Evolutionary conservation across 306 rosid species (phyloP), one percentile per base, ranked within the genome.

Genomic region (Corylus heterophylla): DNA sequence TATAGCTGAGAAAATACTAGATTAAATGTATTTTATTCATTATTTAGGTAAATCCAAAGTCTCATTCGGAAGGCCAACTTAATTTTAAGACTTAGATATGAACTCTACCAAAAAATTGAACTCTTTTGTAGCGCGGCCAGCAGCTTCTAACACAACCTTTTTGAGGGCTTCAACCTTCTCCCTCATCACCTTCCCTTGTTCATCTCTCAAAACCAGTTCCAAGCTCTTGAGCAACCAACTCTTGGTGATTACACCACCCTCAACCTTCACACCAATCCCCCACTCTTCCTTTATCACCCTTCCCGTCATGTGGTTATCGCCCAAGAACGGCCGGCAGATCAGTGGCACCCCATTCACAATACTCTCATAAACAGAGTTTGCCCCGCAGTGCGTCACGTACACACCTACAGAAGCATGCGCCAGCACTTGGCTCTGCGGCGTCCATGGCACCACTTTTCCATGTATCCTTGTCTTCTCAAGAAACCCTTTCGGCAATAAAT

Each of bases 391-490:
- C 25, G 90, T 85, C 76, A 88, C 84, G 52, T 69, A 83, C 48
- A 87, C 86, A 1, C 85, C 88, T 2, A 84, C 73, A 6, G 88
- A 71, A 12, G 12, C 74, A 78, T 90, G 92, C 8, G 76, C 82
- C 54, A 90, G 55, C 2, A 88, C 80, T 49, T 82, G 84, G 17
- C 27, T 54, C 54, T 90, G 91, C 4, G 92, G 92, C 42, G 78
- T 84, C 92, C 95, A 90, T 0, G 85, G 42, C 29, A 89, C 89
- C 11, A 87, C 42, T 78, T 82, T 90, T 2, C 92, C 89, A 3
- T 2, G 1, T 67, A 0, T 8, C 7, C 35, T 69, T 1, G 89
- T 74, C 69, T 83, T 78, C 44, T 82, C 85, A 16, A 85, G 27
- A 75, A 90, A 90, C 76, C 81, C 92, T 1, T 25, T 7, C 3